Conservation (phyloP, 176 grass and related monocot genomes). For the Saccharum officinarum region DNA sequence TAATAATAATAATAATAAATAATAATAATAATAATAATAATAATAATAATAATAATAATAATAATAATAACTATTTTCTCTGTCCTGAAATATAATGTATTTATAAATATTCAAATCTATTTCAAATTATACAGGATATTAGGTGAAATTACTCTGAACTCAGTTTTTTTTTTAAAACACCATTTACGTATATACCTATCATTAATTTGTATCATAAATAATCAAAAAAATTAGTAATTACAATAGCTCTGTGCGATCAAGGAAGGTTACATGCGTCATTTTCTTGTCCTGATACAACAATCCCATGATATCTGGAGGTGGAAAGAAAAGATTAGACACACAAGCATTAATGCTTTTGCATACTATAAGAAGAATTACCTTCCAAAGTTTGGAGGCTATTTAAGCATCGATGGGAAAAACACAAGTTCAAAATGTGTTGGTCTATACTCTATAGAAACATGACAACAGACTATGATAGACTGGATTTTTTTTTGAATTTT, state of each 20-base stretch:
- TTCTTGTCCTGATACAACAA: not conserved
- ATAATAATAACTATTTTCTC: no score
- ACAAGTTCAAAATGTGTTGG: not conserved
- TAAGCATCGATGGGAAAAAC: not conserved
- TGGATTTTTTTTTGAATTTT: no score
- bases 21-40: no score
- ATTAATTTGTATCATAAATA: no score
- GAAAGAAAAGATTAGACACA: not conserved
- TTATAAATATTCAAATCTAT: no score
- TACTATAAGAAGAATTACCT: not conserved
- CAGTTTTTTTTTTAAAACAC: no score
- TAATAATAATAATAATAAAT: no score
- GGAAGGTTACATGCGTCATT: not conserved
- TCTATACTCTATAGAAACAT: slow-evolving; percentile 15
- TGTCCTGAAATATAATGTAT: no score
- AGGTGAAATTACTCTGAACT: not conserved
- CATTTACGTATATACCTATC: no score
- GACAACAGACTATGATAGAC: not conserved
- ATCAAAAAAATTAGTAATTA: no score
- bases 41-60: no score
- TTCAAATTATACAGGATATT: no score
- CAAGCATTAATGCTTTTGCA: not conserved
- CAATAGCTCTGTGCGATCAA: not conserved
- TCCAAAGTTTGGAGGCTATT: not conserved
- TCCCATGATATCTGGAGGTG: not conserved